Conservation (phyloP, 2,329 filamentous ascomycete species). For the Seiridium unicorne region DNA sequence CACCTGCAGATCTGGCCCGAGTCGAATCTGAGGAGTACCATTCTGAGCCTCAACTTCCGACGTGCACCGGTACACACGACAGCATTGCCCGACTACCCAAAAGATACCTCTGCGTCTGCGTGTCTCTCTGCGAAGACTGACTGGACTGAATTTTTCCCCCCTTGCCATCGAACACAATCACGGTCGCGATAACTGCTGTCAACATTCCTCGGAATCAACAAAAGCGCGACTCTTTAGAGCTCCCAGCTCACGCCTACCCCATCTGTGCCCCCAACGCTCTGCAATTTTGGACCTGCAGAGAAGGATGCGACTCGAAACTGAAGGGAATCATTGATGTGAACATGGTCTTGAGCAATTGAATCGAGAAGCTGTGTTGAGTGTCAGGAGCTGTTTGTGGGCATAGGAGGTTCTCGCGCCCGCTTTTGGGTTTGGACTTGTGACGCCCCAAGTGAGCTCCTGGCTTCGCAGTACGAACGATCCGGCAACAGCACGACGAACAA, state of each 20-base stretch:
- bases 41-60: not conserved
- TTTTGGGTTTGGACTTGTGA: not conserved
- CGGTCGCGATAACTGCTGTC: too few relatives aligned
- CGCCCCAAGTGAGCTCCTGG: not conserved
- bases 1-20: not conserved
- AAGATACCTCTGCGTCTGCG: too few relatives aligned
- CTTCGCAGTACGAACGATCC: not conserved
- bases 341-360: conserved; percentile 6
- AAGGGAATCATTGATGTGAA: conserved; percentile 1
- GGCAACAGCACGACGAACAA: not conserved
- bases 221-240: not conserved
- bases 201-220: not conserved
- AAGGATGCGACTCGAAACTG: conserved; percentile 1
- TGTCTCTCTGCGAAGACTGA: too few relatives aligned
- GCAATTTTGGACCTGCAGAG: not conserved
- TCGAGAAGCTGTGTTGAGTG: conserved; percentile 1
- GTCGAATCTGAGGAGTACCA: not conserved
- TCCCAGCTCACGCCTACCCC: not conserved
- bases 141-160: too few relatives aligned
- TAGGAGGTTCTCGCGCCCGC: not conserved
- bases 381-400: not conserved
- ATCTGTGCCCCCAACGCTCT: not conserved
- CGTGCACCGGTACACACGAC: not conserved
- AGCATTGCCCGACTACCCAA: too few relatives aligned
- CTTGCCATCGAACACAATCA: too few relatives aligned